Evolutionary conservation across 768 basidiomycete species (phyloP).

Genomic region (Hypsizygus marmoreus): DNA sequence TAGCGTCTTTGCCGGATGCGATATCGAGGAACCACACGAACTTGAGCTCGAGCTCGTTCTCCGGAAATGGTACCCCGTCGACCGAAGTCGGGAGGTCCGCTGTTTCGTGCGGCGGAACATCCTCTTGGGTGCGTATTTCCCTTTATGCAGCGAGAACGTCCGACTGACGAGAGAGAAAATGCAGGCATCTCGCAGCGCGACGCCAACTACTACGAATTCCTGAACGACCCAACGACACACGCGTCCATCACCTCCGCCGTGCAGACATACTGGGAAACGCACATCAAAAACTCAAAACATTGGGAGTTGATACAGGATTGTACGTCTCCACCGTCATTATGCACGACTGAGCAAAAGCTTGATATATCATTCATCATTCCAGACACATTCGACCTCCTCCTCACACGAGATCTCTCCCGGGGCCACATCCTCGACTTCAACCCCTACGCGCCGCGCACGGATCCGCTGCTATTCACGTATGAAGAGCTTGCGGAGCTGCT

Average conservation of each 20-base stretch:
- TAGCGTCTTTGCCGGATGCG: slow-evolving; percentile 70
- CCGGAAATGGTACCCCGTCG: slow-evolving; percentile 88
- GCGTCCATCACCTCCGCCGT: slow-evolving; percentile 54
- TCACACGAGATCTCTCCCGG: slow-evolving; percentile 76
- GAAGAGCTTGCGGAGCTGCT: slow-evolving; percentile 61
- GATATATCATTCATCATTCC: slow-evolving; percentile 7
- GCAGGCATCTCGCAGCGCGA: slow-evolving; percentile 88
- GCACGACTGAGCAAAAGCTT: neutral
- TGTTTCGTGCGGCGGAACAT: slow-evolving; percentile 82
- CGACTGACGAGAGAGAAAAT: neutral
- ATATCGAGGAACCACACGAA: slow-evolving; percentile 41
- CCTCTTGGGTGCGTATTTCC: slow-evolving; percentile 64
- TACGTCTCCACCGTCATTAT: slow-evolving; percentile 48
- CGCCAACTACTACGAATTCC: slow-evolving; percentile 84
- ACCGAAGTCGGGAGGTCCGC: slow-evolving; percentile 81
- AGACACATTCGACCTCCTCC: slow-evolving; percentile 88
- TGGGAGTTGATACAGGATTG: slow-evolving; percentile 69
- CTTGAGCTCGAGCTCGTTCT: slow-evolving; percentile 88
- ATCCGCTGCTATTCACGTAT: slow-evolving; percentile 84
- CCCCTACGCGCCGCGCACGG: slow-evolving; percentile 84
- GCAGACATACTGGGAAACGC: slow-evolving; percentile 63
- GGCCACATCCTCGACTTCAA: slow-evolving; percentile 92
- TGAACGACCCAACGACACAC: slow-evolving; percentile 63
- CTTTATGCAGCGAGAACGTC: neutral
- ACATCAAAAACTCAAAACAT: slow-evolving; percentile 50